Conservation (phyloP, 2,329 filamentous ascomycete genomes). For the Zalaria obscura region DNA sequence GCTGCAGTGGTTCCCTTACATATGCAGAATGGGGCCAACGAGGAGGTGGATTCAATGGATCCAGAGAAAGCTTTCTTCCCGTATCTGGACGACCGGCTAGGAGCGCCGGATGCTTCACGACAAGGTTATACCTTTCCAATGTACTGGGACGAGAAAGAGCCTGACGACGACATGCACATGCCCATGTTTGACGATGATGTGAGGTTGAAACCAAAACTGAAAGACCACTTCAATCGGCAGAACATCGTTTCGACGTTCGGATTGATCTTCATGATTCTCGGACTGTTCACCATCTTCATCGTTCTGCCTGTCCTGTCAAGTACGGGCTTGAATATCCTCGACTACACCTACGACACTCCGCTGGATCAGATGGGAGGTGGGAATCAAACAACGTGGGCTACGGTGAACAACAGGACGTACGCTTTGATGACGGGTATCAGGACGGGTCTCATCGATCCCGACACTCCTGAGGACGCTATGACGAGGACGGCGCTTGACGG, state of each 20-base stretch:
- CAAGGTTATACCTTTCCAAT: slow-evolving; percentile 29
- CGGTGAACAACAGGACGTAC: slow-evolving; percentile 33
- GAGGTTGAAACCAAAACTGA: slow-evolving; percentile 25
- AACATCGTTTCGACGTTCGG: slow-evolving; percentile 29
- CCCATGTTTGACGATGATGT: slow-evolving; percentile 36
- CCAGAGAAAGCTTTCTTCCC: slow-evolving; percentile 23
- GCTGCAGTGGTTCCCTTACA: slow-evolving; percentile 2
- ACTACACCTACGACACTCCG: slow-evolving; percentile 24
- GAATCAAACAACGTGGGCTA: slow-evolving; percentile 24
- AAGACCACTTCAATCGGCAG: slow-evolving; percentile 30
- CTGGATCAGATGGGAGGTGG: slow-evolving; percentile 23
- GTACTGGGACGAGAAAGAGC: slow-evolving; percentile 35
- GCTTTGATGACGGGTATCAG: slow-evolving; percentile 34
- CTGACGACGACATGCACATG: slow-evolving; percentile 41
- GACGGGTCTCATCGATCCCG: slow-evolving; percentile 35
- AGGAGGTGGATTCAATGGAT: slow-evolving; percentile 10
- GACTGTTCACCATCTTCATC: slow-evolving; percentile 36
- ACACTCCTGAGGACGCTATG: slow-evolving; percentile 33
- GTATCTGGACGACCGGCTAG: slow-evolving; percentile 33
- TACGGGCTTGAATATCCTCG: slow-evolving; percentile 23
- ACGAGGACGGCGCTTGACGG: slow-evolving; percentile 31
- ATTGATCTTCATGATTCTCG: slow-evolving; percentile 29
- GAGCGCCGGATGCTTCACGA: slow-evolving; percentile 27
- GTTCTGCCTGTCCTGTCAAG: slow-evolving; percentile 36
- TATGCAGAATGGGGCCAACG: neutral